A percentile compares a stretch with the other conserved stretches of the same genome.
These are phyloP conservation scores for Claviceps digitariae DNA, from an alignment of 2,329 filamentous ascomycete genomes.

Conservation along the genomic window DNA sequence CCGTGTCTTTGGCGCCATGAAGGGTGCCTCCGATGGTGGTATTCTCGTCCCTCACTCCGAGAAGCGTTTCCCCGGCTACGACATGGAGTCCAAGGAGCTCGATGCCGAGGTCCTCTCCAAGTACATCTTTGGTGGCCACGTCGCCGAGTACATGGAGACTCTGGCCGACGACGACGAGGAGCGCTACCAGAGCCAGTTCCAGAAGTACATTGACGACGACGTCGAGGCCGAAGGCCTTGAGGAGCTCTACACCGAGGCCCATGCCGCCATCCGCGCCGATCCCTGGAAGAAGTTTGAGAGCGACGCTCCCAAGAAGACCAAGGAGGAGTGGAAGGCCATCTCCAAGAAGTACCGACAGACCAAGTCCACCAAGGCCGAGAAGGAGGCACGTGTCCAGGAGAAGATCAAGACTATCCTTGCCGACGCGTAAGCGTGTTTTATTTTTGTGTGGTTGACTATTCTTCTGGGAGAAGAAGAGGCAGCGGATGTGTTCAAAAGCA, in stretches of 20 bases:
- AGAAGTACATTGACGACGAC: constrained; percentile 94
- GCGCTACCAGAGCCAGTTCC: constrained; percentile 97
- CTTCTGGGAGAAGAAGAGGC: not conserved
- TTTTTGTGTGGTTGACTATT: constrained; percentile 4
- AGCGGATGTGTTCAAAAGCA: not conserved
- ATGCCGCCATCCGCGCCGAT: constrained; percentile 94
- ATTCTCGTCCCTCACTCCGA: constrained; percentile 96
- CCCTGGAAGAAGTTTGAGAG: constrained; percentile 84
- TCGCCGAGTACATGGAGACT: constrained; percentile 99
- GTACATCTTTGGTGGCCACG: constrained; percentile 98
- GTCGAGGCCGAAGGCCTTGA: constrained; percentile 93
- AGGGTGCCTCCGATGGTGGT: constrained; percentile 97
- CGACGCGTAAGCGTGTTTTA: constrained; percentile 23
- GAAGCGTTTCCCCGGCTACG: constrained; percentile 98
- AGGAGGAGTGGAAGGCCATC: constrained; percentile 94
- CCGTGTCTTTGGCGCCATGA: constrained; percentile 98
- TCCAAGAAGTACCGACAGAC: constrained; percentile 71
- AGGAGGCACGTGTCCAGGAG: constrained; percentile 68
- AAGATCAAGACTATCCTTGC: constrained; percentile 75
- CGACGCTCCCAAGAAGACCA: constrained; percentile 77
- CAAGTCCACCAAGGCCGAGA: constrained; percentile 78
- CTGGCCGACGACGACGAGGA: constrained; percentile 99
- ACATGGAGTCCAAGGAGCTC: constrained; percentile 95
- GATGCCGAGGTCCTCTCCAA: constrained; percentile 93
- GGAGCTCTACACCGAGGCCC: constrained; percentile 90